A percentile compares a stretch with the other conserved stretches of the same genome.
Conservation (phyloP, 805 yeast genomes). For the Yarrowia bubula region DNA sequence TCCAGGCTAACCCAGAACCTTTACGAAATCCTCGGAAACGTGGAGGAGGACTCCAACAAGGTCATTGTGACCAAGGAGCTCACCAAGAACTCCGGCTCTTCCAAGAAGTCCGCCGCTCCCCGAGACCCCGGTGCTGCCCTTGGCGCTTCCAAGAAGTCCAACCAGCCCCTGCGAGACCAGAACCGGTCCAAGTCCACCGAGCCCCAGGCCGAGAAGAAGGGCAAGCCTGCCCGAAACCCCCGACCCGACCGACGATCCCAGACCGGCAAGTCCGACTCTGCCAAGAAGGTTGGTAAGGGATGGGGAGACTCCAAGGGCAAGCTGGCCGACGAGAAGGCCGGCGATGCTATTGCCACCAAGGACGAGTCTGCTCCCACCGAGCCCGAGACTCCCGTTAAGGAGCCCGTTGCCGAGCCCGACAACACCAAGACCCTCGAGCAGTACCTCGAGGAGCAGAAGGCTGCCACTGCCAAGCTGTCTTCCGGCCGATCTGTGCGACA, state of each 20-base stretch:
- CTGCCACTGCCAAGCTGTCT: conserved; percentile 32
- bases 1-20: conserved; percentile 30
- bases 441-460: conserved; percentile 64
- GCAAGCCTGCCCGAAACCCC: conserved; percentile 49
- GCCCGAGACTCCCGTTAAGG: conserved; percentile 42
- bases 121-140: conserved; percentile 72
- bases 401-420: conserved; percentile 48
- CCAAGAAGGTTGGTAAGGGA: conserved; percentile 77
- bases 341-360: conserved; percentile 45
- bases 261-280: conserved; percentile 78
- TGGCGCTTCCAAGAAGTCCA: conserved; percentile 69
- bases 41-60: conserved; percentile 30
- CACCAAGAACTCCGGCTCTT: conserved; percentile 77
- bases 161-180: conserved; percentile 65
- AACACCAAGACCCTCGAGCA: conserved; percentile 75
- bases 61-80: conserved; percentile 37
- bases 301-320: conserved; percentile 83
- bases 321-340: conserved; percentile 60
- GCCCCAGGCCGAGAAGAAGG: conserved; percentile 48
- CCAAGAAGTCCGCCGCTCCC: conserved; percentile 62
- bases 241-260: conserved; percentile 78
- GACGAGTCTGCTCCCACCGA: conserved; percentile 30
- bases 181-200: conserved; percentile 44
- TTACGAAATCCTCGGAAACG: conserved; percentile 34
- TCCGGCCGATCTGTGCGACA: conserved; percentile 38